Evolutionary conservation across 2,329 filamentous ascomycete genomes (phyloP).

Genomic region (Aureobasidium melanogenum): DNA sequence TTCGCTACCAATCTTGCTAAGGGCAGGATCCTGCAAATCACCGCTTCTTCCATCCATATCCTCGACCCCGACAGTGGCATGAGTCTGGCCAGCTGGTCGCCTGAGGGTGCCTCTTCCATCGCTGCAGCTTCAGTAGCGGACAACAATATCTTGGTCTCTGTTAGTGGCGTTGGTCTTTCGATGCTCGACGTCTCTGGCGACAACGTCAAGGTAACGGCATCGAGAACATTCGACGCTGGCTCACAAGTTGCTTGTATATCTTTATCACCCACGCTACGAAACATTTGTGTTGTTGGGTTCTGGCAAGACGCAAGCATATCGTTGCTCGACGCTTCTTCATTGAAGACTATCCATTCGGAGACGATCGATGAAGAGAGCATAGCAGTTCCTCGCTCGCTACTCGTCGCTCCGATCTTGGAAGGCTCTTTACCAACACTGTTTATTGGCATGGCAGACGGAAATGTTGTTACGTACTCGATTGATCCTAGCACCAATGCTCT

Average conservation of each 20-base stretch:
- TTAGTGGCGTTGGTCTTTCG: slow-evolving; percentile 64
- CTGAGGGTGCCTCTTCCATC: slow-evolving; percentile 47
- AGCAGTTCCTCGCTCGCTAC: slow-evolving; percentile 74
- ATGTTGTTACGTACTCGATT: slow-evolving; percentile 74
- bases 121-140: slow-evolving; percentile 71
- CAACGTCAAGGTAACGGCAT: slow-evolving; percentile 48
- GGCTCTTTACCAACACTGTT: slow-evolving; percentile 67
- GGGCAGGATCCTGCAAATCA: slow-evolving; percentile 66
- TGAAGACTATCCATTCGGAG: slow-evolving; percentile 59
- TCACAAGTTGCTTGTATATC: slow-evolving; percentile 83
- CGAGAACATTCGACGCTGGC: slow-evolving; percentile 53
- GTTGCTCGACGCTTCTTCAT: slow-evolving; percentile 57
- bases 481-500: slow-evolving; percentile 53
- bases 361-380: slow-evolving; percentile 52
- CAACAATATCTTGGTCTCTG: slow-evolving; percentile 60
- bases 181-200: slow-evolving; percentile 54
- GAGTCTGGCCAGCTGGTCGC: slow-evolving; percentile 51
- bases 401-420: slow-evolving; percentile 65
- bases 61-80: slow-evolving; percentile 50
- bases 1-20: slow-evolving; percentile 55
- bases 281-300: slow-evolving; percentile 73
- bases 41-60: slow-evolving; percentile 52
- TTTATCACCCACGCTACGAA: slow-evolving; percentile 53
- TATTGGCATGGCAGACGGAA: slow-evolving; percentile 85
- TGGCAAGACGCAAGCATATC: slow-evolving; percentile 77